Percentiles rank a stretch among this genome's conserved stretches.
Evolutionary conservation across 148 eudicot genomes (phyloP).

Genomic region (Talinum fruticosum): DNA sequence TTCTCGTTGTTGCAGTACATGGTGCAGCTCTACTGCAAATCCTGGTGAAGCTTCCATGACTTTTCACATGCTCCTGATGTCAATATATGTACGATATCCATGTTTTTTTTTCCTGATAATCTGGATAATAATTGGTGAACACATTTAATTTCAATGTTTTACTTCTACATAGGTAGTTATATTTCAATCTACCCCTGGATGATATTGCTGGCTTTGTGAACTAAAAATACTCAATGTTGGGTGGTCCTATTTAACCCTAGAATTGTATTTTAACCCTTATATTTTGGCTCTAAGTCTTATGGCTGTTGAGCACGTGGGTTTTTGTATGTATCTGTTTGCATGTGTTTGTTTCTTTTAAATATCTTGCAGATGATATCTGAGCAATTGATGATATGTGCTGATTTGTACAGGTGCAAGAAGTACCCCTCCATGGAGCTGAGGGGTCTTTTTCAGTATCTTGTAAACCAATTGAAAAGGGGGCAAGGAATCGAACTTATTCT

Average conservation of each 20-base stretch:
- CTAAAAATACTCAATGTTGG: neutral
- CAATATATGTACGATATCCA: neutral
- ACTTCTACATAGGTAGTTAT: neutral
- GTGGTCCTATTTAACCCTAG: neutral
- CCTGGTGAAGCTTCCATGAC: slow-evolving; percentile 15
- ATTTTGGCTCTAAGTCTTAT: neutral
- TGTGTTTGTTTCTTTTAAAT: neutral
- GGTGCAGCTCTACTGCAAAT: neutral
- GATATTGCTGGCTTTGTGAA: neutral
- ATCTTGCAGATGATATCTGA: neutral
- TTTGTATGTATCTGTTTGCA: neutral
- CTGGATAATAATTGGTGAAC: slow-evolving; percentile 1
- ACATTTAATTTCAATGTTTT: neutral
- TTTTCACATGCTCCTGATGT: slow-evolving; percentile 8
- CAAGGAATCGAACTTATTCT: slow-evolving; percentile 90
- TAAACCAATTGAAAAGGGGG: slow-evolving; percentile 91
- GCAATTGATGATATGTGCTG: slow-evolving; percentile 12
- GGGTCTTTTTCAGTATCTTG: slow-evolving; percentile 96
- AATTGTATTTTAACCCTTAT: neutral
- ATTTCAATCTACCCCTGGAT: neutral
- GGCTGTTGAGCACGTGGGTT: neutral
- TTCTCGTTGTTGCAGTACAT: neutral
- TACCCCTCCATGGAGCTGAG: slow-evolving; percentile 98
- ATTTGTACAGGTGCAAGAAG: slow-evolving; percentile 77
- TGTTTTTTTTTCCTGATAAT: slow-evolving; percentile 1